Conservation (phyloP, 768 basidiomycete species). For the Hemileccinum rubropunctum region DNA sequence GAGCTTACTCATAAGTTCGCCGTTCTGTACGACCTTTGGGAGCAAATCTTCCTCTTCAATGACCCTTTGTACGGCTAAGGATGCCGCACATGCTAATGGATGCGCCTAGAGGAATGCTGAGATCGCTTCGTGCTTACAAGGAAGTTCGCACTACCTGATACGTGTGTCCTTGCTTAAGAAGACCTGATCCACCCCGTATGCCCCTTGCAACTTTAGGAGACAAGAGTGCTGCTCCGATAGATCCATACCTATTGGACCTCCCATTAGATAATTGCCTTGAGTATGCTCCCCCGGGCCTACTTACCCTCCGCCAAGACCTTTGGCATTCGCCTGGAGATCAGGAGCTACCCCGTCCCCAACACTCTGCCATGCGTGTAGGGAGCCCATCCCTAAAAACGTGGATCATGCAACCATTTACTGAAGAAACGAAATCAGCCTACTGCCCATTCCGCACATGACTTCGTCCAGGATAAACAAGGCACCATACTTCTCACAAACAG, state of each 20-base stretch:
- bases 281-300: conserved; percentile 21
- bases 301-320: conserved; percentile 87
- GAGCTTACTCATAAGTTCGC: conserved; percentile 55
- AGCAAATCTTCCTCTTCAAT: conserved; percentile 71
- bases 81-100: conserved; percentile 73
- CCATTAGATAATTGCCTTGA: conserved; percentile 1
- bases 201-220: conserved; percentile 69
- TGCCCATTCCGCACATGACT: conserved; percentile 91
- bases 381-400: conserved; percentile 67
- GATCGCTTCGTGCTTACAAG: not conserved
- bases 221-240: conserved; percentile 81
- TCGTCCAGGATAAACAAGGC: conserved; percentile 83
- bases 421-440: conserved; percentile 41
- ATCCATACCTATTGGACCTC: conserved; percentile 54
- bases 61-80: conserved; percentile 78
- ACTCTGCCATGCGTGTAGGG: conserved; percentile 82
- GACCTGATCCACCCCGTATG: conserved; percentile 62
- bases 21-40: conserved; percentile 56
- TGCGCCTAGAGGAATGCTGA: conserved; percentile 47
- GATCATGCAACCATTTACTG: not conserved
- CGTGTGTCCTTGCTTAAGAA: conserved; percentile 84
- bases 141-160: conserved; percentile 53
- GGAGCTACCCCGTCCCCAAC: conserved; percentile 76
- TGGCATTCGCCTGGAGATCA: conserved; percentile 86
- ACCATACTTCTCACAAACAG: conserved; percentile 73